Evolutionary conservation across 345 rosid species (phyloP).

Genomic region (Arabis alpina): DNA sequence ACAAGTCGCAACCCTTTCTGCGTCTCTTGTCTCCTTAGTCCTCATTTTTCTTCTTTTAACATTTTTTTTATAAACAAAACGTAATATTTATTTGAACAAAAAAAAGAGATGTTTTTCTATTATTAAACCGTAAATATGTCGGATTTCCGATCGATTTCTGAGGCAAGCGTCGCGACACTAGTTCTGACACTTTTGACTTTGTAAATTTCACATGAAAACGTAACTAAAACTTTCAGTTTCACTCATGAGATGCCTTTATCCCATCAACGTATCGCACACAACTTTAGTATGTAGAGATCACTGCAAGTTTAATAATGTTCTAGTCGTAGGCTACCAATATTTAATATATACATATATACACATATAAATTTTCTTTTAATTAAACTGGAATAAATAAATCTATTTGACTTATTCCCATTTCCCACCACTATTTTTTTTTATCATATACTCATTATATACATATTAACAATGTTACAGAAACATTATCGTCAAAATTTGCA

Average conservation of each 20-base stretch:
- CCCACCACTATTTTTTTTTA: too few species aligned
- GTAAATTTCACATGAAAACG: constrained; percentile 6
- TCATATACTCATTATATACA: too few species aligned
- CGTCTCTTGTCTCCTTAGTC: constrained; percentile 39
- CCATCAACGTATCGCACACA: too few species aligned
- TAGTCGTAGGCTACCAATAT: too few species aligned
- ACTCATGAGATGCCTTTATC: not conserved
- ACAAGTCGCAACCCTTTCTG: constrained; percentile 31
- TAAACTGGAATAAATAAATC: too few species aligned
- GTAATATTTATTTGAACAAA: not conserved
- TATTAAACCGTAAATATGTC: not conserved
- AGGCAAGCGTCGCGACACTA: constrained; percentile 22
- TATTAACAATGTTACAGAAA: too few species aligned
- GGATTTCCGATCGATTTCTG: constrained; percentile 10
- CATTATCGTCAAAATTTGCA: not conserved
- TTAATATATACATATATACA: too few species aligned
- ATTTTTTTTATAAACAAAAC: not conserved
- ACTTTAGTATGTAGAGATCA: too few species aligned
- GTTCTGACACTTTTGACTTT: constrained; percentile 21
- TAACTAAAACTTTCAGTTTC: not conserved
- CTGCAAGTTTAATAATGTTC: too few species aligned
- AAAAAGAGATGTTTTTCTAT: too few species aligned
- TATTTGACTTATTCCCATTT: too few species aligned
- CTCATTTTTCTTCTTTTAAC: not conserved
- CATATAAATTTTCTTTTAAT: too few species aligned